Percentiles rank a stretch among this genome's conserved stretches.
Conservation (phyloP, 371 early-diverging fungal genomes). For the Batkoa obscura region DNA sequence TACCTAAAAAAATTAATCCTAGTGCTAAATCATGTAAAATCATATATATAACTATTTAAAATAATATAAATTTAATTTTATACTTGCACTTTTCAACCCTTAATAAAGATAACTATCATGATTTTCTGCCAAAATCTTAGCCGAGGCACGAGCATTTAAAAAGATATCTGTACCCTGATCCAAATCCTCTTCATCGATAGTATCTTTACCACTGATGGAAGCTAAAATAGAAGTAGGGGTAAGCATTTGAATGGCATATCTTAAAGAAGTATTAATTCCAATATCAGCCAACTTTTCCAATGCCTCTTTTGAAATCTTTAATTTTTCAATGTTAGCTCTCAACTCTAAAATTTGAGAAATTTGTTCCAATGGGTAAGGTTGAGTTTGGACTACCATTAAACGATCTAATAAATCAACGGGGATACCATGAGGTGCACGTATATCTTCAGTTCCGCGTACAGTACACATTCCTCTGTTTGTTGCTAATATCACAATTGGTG, state of each 20-base stretch:
- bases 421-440: conserved; percentile 83
- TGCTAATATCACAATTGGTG: conserved; percentile 96
- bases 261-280: conserved; percentile 65
- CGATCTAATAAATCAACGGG: conserved; percentile 95
- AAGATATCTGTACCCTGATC: conserved; percentile 71
- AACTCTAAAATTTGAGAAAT: conserved; percentile 77
- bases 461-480: conserved; percentile 94
- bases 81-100: neutral
- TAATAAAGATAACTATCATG: conserved; percentile 14
- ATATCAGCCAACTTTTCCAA: conserved; percentile 56
- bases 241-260: conserved; percentile 95
- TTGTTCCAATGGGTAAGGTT: conserved; percentile 81
- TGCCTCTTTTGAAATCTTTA: conserved; percentile 54
- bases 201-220: conserved; percentile 59
- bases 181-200: conserved; percentile 62
- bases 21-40: too few species aligned
- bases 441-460: conserved; percentile 84
- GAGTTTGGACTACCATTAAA: conserved; percentile 81
- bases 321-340: conserved; percentile 76
- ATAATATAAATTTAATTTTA: too few species aligned
- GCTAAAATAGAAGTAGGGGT: conserved; percentile 79
- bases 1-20: too few species aligned
- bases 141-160: conserved; percentile 79
- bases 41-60: too few species aligned
- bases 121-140: conserved; percentile 29